Conservation (phyloP, 306 rosid genomes). For the Styphnolobium japonicum region DNA sequence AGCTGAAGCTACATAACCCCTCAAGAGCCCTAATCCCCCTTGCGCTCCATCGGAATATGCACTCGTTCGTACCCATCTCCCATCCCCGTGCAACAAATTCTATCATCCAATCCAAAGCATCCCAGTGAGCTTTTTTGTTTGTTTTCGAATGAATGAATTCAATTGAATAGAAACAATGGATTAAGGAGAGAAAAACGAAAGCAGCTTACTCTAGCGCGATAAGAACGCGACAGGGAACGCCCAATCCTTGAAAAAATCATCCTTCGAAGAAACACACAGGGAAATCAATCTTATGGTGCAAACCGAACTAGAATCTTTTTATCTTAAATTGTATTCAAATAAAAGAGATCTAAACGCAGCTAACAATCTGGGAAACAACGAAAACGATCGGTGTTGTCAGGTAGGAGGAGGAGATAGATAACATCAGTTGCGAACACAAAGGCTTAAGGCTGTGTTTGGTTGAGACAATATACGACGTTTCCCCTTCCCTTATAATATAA, state of each 20-base stretch:
- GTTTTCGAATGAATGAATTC: background rate
- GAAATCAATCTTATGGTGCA: background rate
- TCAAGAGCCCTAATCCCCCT: slow-evolving; percentile 57
- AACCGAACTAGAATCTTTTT: background rate
- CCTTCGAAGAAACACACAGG: background rate
- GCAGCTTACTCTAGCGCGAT: slow-evolving; percentile 52
- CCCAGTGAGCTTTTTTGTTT: background rate
- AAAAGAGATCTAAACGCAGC: slow-evolving; percentile 21
- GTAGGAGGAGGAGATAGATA: background rate
- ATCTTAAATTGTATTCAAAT: background rate
- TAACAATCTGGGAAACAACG: background rate
- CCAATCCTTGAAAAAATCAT: slow-evolving; percentile 65
- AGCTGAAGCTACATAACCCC: slow-evolving; percentile 51
- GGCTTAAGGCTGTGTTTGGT: slow-evolving; percentile 13
- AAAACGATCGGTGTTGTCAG: background rate
- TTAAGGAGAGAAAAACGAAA: background rate
- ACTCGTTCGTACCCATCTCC: slow-evolving; percentile 45
- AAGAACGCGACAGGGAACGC: slow-evolving; percentile 69
- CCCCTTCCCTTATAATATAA: background rate
- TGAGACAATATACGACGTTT: background rate
- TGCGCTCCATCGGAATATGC: slow-evolving; percentile 43
- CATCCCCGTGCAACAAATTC: slow-evolving; percentile 52
- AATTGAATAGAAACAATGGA: too few species aligned
- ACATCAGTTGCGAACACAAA: background rate
- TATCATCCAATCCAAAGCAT: slow-evolving; percentile 23